These are phyloP conservation scores for Microbotryum intermedium DNA, from an alignment of 1,284 basidiomycete genomes.

Conservation along the genomic window DNA sequence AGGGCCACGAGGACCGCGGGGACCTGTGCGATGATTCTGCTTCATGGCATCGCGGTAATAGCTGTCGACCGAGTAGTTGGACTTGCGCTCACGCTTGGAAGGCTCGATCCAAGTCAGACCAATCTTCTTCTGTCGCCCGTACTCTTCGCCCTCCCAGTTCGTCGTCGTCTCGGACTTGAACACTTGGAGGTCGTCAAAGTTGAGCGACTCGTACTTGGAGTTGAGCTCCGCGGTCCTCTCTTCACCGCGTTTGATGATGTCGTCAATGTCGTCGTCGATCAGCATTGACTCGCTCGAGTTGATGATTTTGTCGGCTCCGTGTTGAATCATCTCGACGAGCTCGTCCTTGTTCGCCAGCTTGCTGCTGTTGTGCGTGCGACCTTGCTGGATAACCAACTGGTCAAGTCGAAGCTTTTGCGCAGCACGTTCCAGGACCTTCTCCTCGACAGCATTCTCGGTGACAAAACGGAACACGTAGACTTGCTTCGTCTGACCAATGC, in stretches of 20 bases:
- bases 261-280: slow-evolving; percentile 89
- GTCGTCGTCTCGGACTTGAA: slow-evolving; percentile 81
- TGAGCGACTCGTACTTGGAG: slow-evolving; percentile 85
- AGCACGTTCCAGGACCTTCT: slow-evolving; percentile 91
- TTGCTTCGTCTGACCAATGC: slow-evolving; percentile 97
- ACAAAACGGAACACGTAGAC: slow-evolving; percentile 98
- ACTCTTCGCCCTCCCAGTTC: slow-evolving; percentile 96
- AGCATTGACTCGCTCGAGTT: slow-evolving; percentile 58
- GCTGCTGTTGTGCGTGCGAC: slow-evolving; percentile 50
- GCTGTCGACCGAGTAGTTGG: slow-evolving; percentile 74
- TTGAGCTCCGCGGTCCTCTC: slow-evolving; percentile 81
- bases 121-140: slow-evolving; percentile 52
- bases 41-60: slow-evolving; percentile 33
- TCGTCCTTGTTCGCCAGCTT: slow-evolving; percentile 80
- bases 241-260: slow-evolving; percentile 85
- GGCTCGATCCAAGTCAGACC: slow-evolving; percentile 78
- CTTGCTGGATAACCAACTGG: slow-evolving; percentile 97
- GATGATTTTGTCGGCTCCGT: slow-evolving; percentile 96
- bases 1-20: slow-evolving; percentile 34
- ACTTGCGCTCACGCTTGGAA: slow-evolving; percentile 90
- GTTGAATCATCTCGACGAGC: slow-evolving; percentile 94
- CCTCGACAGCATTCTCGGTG: slow-evolving; percentile 91
- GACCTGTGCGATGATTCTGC: slow-evolving; percentile 44
- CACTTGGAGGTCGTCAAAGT: slow-evolving; percentile 90
- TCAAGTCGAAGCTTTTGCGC: slow-evolving; percentile 94